Evolutionary conservation across 2,329 filamentous ascomycete genomes (phyloP).

Genomic region (Penicillium sp.): DNA sequence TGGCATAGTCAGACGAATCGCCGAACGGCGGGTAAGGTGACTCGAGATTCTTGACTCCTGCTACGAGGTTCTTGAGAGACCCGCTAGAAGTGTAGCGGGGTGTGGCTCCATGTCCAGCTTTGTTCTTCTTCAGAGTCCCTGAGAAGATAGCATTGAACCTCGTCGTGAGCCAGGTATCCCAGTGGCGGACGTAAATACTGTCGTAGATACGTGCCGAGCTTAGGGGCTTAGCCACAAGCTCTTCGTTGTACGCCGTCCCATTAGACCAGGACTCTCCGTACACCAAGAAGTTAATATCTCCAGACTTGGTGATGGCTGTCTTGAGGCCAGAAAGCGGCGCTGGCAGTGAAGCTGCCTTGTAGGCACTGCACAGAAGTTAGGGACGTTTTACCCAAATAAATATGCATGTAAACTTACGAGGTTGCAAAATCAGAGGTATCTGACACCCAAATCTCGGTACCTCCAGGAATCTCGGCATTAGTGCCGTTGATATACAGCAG

Average conservation of each 20-base stretch:
- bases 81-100: slow-evolving; percentile 47
- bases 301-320: slow-evolving; percentile 34
- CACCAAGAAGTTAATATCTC: slow-evolving; percentile 54
- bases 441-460: slow-evolving; percentile 42
- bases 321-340: slow-evolving; percentile 44
- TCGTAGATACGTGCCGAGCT: slow-evolving; percentile 71
- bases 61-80: slow-evolving; percentile 54
- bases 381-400: background rate
- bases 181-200: slow-evolving; percentile 75
- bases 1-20: slow-evolving; percentile 76
- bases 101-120: slow-evolving; percentile 37
- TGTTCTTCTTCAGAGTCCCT: slow-evolving; percentile 54
- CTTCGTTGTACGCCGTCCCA: slow-evolving; percentile 68
- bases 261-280: slow-evolving; percentile 65
- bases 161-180: slow-evolving; percentile 72
- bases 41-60: slow-evolving; percentile 46
- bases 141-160: slow-evolving; percentile 74
- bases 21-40: slow-evolving; percentile 65
- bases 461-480: slow-evolving; percentile 42
- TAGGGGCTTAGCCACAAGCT: slow-evolving; percentile 58
- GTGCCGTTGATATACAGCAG: slow-evolving; percentile 57
- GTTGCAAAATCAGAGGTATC: slow-evolving; percentile 34
- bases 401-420: slow-evolving; percentile 25
- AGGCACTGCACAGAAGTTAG: slow-evolving; percentile 25
- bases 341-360: slow-evolving; percentile 41